phyloP scores from a whole-genome alignment of 2,329 filamentous ascomycete species.

The Arachnopeziza araneosa region DNA sequence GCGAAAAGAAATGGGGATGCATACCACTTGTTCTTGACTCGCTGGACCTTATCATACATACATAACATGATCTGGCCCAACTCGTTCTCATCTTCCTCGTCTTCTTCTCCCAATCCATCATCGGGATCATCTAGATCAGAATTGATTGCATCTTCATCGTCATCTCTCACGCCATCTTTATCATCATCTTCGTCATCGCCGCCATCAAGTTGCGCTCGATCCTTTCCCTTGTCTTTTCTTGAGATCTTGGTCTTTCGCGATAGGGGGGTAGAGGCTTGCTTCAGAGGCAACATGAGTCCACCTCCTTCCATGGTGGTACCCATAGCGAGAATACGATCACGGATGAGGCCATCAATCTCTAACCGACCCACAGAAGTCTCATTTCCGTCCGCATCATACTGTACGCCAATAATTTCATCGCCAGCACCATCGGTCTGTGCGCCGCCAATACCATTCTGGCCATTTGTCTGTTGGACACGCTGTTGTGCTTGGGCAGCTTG shows the following conservation, averaged over 20 bases:
- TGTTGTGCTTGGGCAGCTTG: not conserved
- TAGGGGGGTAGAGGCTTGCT: slow-evolving; percentile 28
- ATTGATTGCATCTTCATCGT: slow-evolving; percentile 95
- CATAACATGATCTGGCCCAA: slow-evolving; percentile 92
- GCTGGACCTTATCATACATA: slow-evolving; percentile 98
- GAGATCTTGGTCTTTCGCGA: slow-evolving; percentile 21
- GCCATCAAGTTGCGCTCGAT: slow-evolving; percentile 51
- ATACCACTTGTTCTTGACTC: slow-evolving; percentile 97
- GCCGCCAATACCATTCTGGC: slow-evolving; percentile 39
- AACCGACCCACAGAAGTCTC: slow-evolving; percentile 51
- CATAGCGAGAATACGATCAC: slow-evolving; percentile 59
- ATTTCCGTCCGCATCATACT: slow-evolving; percentile 48
- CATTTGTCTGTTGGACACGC: not conserved
- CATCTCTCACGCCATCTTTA: slow-evolving; percentile 50
- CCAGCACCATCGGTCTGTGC: slow-evolving; percentile 73
- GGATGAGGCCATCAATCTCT: slow-evolving; percentile 64
- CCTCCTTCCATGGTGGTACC: slow-evolving; percentile 68
- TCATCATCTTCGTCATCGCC: slow-evolving; percentile 51
- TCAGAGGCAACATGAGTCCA: slow-evolving; percentile 67
- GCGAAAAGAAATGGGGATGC: slow-evolving; percentile 22
- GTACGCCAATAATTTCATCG: slow-evolving; percentile 52
- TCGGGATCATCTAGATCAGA: slow-evolving; percentile 95
- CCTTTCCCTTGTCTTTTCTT: not conserved
- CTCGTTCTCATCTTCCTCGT: slow-evolving; percentile 73
- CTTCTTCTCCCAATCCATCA: slow-evolving; percentile 75